A percentile compares a stretch with the other conserved stretches of the same genome.
phyloP scores from a whole-genome alignment of 2,329 filamentous ascomycete genomes.

The Rutstroemia sp. region DNA sequence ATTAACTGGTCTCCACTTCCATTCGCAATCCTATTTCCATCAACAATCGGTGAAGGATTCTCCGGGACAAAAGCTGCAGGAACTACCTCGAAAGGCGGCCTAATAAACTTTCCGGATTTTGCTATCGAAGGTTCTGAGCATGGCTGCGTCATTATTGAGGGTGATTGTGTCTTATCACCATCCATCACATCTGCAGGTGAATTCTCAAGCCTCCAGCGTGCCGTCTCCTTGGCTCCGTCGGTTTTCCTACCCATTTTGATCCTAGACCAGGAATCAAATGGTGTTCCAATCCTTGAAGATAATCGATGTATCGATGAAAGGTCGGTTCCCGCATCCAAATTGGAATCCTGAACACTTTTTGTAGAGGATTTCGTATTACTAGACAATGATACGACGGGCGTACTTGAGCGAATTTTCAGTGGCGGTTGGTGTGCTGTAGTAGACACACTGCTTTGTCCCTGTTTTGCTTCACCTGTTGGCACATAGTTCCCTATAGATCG shows the following conservation, averaged over 20 bases:
- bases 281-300: constrained; percentile 19
- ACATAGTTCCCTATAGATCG: background rate
- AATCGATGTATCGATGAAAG: constrained; percentile 20
- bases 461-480: background rate
- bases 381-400: background rate
- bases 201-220: background rate
- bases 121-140: constrained; percentile 31
- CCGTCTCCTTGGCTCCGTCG: no score
- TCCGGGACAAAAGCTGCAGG: background rate
- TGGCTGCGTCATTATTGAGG: no score
- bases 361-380: background rate
- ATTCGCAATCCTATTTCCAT: constrained; percentile 1
- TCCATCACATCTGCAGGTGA: background rate
- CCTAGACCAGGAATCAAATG: constrained; percentile 33
- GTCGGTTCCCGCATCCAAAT: constrained; percentile 19
- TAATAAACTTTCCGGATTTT: constrained; percentile 35
- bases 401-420: background rate
- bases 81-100: constrained; percentile 39
- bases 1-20: constrained; percentile 34
- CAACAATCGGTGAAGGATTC: background rate
- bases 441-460: background rate
- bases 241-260: constrained; percentile 29
- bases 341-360: constrained; percentile 2
- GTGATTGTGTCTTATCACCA: no score
- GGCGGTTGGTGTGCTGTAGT: background rate